Evolutionary conservation across 345 rosid species (phyloP), one percentile per base, ranked within the genome.

Genomic region (Rubroshorea leprosula): DNA sequence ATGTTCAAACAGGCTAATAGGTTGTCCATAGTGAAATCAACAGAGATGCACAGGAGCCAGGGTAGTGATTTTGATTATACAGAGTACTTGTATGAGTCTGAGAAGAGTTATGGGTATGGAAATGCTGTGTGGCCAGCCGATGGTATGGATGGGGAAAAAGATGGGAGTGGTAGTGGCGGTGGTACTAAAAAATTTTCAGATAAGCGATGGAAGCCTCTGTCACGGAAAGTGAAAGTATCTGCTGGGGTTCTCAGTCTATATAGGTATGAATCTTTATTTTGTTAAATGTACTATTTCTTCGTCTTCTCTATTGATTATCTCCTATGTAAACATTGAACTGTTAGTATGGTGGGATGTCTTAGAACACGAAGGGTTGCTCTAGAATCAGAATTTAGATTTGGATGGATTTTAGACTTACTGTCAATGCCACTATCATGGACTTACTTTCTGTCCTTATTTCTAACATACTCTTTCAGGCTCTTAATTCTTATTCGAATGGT

Each of bases 141-240:
- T 26, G 74, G 54, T 3, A 66, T 5, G 38, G 52, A 59, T 25
- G 74, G 58, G 13, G 56, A 31, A 3, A 46, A 29, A 19, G 74
- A 55, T 5, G 69, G 63, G 54, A 74, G 54, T 9, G 14, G 14
- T 49, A 49, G 55, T 9, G 16, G 14, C 41, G 67, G 54, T 47
- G 71, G 68, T 10, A 44, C 51, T 14, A 27, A 64, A 18, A 17
- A 25, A 11, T 52, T 68, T 39, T 14, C 11, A 25, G 76, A 76
- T 46, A 78, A 78, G 59, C 76, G 74, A 35, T 72, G 86, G 89
- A 78, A 76, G 61, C 82, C 83, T 0, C 79, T 83, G 4, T 72
- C 84, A 4, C 66, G 78, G 20, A 69, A 70, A 71, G 54, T 69
- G 58, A 72, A 64, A 7, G 66, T 78, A 59, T 66, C 84, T 50